Evolutionary conservation across 805 yeast genomes (phyloP), one percentile per base, ranked within the genome.

Genomic region (Metschnikowia kofuensis): DNA sequence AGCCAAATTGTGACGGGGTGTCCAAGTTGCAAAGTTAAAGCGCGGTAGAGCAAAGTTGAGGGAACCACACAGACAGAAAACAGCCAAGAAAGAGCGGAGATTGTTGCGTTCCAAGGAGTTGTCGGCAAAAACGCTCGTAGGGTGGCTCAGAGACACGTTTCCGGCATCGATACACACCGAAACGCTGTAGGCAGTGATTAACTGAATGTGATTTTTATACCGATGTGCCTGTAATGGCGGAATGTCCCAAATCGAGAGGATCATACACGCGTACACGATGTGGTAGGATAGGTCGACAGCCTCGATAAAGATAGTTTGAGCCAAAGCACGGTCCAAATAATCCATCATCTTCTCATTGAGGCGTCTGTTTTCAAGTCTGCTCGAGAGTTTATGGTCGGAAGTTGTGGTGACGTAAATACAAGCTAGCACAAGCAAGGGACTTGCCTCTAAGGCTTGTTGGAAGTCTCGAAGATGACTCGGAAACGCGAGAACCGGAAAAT

Each of bases 221-320:
- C 80, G 76, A 11, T 81, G 82, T 67, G 77, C 70, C 54, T 69
- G 71, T 34, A 70, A 66, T 7, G 83, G 80, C 1, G 83, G 83
- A 4, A 78, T 66, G 43, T 77, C 74, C 84, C 84, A 79, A 7
- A 76, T 55, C 6, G 82, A 76, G 10, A 78, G 57, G 1, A 76
- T 66, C 47, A 77, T 55, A 51, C 76, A 77, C 1, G 72, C 64
- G 45, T 71, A 74, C 21, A 79, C 71, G 40, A 74, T 56, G 50
- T 65, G 69, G 40, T 65, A 69, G 3, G 76, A 64, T 44, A 78
- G 69, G 45, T 70, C 76, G 26, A 76, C 74, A 8, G 77, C 61
- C 40, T 62, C 69, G 13, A 76, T 66, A 36, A 70, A 72, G 4
- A 78, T 72, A 31, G 67, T 66, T 44, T 75, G 69, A 0, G 81